Base-by-base conservation (phyloP, 805 yeast species). In the Saturnispora silvae region DNA sequence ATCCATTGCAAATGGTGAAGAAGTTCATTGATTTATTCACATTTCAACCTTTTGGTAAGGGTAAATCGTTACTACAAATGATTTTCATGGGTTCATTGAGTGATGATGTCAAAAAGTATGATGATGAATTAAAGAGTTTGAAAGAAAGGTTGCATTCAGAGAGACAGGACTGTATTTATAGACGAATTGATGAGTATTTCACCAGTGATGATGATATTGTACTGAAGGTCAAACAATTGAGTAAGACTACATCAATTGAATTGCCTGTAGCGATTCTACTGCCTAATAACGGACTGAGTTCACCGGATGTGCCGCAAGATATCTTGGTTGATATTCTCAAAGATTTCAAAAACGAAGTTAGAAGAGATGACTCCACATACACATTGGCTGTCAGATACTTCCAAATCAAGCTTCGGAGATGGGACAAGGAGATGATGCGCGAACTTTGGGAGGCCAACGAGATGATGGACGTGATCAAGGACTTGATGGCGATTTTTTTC, bases 371-470 rank as follows among this genome's bases (percentile, higher is more conserved):
- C 10, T 13, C 47, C 4, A 24, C 49, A n/a, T 70, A 28, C 81
- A 70, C 48, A 59, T 74, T 6, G 43, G 52, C 81, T 11, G 75
- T 72, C 41, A 77, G 78, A 38, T 66, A 80, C 37, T 72, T 81
- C 57, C 77, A 71, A 42, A 57, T 81, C 14, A 69, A 69, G 44
- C 62, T 82, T 1, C 69, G 92, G 25, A 77, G 73, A 40, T 71
- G 75, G 26, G 98, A 89, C 52, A 86, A 84, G 53, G 73, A 75
- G 39, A 60, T 80, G 30, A 58, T 87, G 64, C 77, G 76, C 48
- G 77, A 78, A 50, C 53, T 87, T 30, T 84, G 95, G 94, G 75
- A 74, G 32, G 95, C 87, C 48, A 85, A 89, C 0, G 83, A 81
- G 45, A 61, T 94, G 32, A 77, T 86, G n/a, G 67, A 67, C 26